Conservation (phyloP, 139 green algal species). For the Coelastrella sp. region DNA sequence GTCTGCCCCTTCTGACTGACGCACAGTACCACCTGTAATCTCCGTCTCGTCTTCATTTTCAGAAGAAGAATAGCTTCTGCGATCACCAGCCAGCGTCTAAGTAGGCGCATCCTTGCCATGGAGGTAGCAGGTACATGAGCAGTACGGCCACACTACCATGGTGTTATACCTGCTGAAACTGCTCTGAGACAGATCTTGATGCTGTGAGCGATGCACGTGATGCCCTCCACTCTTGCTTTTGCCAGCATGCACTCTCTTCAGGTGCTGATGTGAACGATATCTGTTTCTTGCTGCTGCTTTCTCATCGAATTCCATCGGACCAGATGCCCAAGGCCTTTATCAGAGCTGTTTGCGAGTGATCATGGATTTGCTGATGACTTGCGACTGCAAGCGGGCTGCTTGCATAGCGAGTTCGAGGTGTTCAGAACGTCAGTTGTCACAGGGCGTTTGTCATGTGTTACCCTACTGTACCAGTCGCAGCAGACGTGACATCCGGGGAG, state of each 20-base stretch:
- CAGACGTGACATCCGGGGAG: no score
- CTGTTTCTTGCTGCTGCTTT: conserved; percentile 35
- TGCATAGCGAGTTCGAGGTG: no score
- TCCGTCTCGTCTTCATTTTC: conserved; percentile 31
- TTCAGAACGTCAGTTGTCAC: background rate
- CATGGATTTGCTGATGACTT: no score
- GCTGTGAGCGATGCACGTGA: background rate
- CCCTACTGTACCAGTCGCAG: no score
- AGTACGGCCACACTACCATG: background rate
- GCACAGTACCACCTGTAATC: background rate
- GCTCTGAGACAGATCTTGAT: conserved; percentile 11
- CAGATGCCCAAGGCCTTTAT: background rate
- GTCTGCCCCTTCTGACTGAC: conserved; percentile 51
- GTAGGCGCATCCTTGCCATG: conserved; percentile 15
- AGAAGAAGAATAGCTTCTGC: conserved; percentile 33
- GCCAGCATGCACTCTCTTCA: conserved; percentile 21
- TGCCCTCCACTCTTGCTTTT: background rate
- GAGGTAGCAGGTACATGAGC: background rate
- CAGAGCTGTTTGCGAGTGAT: no score
- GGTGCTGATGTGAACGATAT: conserved; percentile 1
- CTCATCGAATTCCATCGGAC: conserved; percentile 17
- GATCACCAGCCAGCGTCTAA: background rate
- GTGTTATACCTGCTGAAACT: conserved; percentile 8
- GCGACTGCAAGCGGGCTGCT: no score
- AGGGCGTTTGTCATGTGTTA: background rate